These are phyloP conservation scores for Paramecium tetraurelia DNA, from an alignment of 73 alveolate genomes.

Conservation along the genomic window DNA sequence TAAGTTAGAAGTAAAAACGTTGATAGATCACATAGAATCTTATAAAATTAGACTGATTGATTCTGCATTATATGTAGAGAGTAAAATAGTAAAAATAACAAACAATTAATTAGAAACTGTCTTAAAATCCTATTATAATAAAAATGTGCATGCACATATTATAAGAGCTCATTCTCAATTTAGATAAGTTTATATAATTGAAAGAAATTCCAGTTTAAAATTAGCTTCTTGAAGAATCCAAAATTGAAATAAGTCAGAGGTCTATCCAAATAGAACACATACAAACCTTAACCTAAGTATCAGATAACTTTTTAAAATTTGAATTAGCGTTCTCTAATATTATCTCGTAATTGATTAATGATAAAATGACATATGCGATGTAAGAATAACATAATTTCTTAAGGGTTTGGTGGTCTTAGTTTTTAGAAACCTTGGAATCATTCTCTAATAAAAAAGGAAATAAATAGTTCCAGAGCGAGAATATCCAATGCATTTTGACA, in stretches of 20 bases:
- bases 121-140: conserved; percentile 8
- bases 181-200: not conserved
- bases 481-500: conserved; percentile 10
- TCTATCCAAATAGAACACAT: not conserved
- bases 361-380: conserved; percentile 13
- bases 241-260: not conserved
- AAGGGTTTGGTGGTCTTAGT: not conserved
- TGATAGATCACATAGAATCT: conserved; percentile 33
- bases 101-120: not conserved
- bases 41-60: conserved; percentile 22
- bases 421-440: not conserved
- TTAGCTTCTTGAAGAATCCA: not conserved
- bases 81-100: not conserved
- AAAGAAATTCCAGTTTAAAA: not conserved
- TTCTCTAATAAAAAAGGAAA: not conserved
- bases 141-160: conserved; percentile 4
- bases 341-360: not conserved
- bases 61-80: conserved; percentile 35
- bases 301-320: conserved; percentile 27
- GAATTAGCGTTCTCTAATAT: conserved; percentile 28
- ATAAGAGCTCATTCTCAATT: not conserved
- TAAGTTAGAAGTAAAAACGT: not conserved
- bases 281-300: not conserved
- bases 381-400: not conserved
- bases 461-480: not conserved